Evolutionary conservation across 805 yeast species (phyloP).

Genomic region (Yamadazyma scolyti): DNA sequence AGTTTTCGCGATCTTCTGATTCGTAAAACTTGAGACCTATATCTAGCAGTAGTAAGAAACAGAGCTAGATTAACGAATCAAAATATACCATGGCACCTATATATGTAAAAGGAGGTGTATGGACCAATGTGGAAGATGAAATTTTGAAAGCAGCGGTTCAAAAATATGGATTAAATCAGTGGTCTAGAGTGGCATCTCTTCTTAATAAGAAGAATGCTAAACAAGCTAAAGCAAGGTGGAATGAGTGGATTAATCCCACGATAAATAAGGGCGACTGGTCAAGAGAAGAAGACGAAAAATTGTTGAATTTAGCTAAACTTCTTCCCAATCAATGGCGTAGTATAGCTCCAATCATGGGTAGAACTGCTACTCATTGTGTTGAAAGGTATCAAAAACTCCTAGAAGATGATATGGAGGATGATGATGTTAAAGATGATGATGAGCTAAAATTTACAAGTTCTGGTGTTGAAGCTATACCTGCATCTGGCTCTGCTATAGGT

Average conservation of each 20-base stretch:
- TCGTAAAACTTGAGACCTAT: too few species aligned
- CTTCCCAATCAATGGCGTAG: slow-evolving; percentile 95
- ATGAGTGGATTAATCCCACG: slow-evolving; percentile 77
- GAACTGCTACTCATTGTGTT: slow-evolving; percentile 84
- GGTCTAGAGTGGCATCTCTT: slow-evolving; percentile 90
- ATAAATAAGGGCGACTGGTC: slow-evolving; percentile 67
- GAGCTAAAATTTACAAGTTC: slow-evolving; percentile 46
- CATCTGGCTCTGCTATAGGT: slow-evolving; percentile 41
- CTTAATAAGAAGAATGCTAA: slow-evolving; percentile 81
- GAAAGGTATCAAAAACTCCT: slow-evolving; percentile 77
- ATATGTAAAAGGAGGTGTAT: slow-evolving; percentile 82
- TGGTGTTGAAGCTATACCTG: slow-evolving; percentile 49
- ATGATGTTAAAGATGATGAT: slow-evolving; percentile 12
- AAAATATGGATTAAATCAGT: slow-evolving; percentile 90
- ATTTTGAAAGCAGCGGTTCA: slow-evolving; percentile 86
- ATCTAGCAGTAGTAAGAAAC: too few species aligned
- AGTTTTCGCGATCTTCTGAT: too few species aligned
- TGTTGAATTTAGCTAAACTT: slow-evolving; percentile 60
- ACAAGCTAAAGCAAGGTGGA: slow-evolving; percentile 93
- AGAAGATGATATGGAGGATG: slow-evolving; percentile 27
- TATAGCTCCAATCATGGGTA: slow-evolving; percentile 73
- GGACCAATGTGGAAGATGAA: slow-evolving; percentile 87
- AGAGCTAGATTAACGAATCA: too few species aligned
- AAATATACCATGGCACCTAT: slow-evolving; percentile 56
- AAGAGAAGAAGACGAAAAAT: slow-evolving; percentile 68